Evolutionary conservation across 2,329 filamentous ascomycete species (phyloP), one percentile per base, ranked within the genome.

Genomic region (Aureobasidium leucospermi): DNA sequence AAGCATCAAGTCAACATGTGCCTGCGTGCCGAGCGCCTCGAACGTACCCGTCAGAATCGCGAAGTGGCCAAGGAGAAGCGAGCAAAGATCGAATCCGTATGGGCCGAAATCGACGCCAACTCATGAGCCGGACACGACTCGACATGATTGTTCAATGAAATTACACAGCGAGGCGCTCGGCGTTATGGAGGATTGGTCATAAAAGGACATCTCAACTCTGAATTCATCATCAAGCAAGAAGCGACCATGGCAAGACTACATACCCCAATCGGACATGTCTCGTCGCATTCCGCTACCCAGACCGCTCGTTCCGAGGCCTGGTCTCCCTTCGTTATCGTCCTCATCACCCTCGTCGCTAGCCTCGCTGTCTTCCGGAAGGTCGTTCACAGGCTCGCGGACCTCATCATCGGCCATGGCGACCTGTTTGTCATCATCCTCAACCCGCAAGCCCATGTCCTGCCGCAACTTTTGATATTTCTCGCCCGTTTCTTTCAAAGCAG

Each of bases 1-100:
- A 99, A 99, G 75, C 80, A 84, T 43, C 79, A 90, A 60, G 89
- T 99, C 67, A 94, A 89, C 75, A 82, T 84, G 69, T 99, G 94
- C 71, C 81, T 99, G 56, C 85, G 89, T 64, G 85, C 82, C 39
- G 90, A 96, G 74, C 84, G 94, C 69, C 76, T 86, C 55, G 89
- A 91, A 73, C 85, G 87, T 60, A 92, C 92, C 56, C 84, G 83
- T 65, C 77, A 79, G 67, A 97, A 99, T 72, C 84, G 89, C 67
- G 82, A 89, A 71, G 72, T 79, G 65, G 81, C 90, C 63, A 82
- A 83, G 74, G 75, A 82, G 73, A 87, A 92, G 79, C 80, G 87
- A 71, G 81, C 86, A 65, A 82, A 85, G 71, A 85, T 96, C 66
- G 84, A 90, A 77, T 82, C 85, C 71, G 83, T 83, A 66, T 97